Evolutionary conservation across 331 rosid genomes (phyloP).

Genomic region (Quercus tomentella): DNA sequence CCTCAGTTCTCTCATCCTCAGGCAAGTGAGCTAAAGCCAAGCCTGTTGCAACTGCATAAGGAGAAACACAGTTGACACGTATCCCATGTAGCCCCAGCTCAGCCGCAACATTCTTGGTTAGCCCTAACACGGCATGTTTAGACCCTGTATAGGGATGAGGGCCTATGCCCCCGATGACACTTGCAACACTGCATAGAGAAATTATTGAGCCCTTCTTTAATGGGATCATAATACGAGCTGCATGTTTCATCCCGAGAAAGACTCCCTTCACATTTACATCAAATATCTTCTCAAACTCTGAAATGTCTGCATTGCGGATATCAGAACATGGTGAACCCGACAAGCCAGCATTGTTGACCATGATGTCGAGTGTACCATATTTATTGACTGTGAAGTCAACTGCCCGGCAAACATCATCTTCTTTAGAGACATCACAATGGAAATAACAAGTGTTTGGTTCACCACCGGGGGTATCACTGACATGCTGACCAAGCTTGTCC

Average conservation of each 20-base stretch:
- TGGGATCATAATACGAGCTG: conserved; percentile 67
- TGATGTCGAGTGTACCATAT: conserved; percentile 75
- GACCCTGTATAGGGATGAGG: conserved; percentile 78
- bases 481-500: conserved; percentile 59
- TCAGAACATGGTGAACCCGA: conserved; percentile 63
- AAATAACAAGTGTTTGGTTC: conserved; percentile 29
- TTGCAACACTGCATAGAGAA: conserved; percentile 59
- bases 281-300: conserved; percentile 74
- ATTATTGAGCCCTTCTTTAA: conserved; percentile 68
- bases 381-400: conserved; percentile 47
- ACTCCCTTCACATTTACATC: conserved; percentile 71
- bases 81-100: conserved; percentile 76
- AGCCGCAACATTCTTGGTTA: conserved; percentile 76
- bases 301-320: conserved; percentile 56
- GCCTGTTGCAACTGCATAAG: conserved; percentile 49
- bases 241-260: conserved; percentile 86
- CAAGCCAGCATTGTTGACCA: conserved; percentile 86
- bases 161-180: conserved; percentile 47
- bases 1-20: conserved; percentile 68
- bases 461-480: conserved; percentile 40
- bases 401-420: conserved; percentile 55
- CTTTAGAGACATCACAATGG: conserved; percentile 71
- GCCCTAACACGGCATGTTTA: conserved; percentile 75
- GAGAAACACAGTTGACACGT: conserved; percentile 88
- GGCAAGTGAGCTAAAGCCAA: conserved; percentile 69